Base-by-base conservation (phyloP, 495 filamentous ascomycete genomes). In the Xylaria intraflava region DNA sequence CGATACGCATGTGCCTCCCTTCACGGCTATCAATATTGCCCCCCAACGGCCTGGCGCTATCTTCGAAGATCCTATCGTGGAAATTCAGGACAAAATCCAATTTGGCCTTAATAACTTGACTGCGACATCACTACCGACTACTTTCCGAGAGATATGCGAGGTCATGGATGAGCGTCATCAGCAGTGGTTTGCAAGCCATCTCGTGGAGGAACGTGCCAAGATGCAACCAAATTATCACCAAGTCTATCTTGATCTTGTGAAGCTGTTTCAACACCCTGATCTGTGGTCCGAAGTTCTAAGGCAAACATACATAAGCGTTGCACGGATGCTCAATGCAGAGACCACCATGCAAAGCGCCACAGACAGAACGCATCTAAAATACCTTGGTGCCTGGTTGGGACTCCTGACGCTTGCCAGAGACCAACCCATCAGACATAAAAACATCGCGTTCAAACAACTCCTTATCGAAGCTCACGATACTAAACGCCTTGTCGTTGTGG, bases 21-120 rank as follows among this genome's bases (percentile, higher is more conserved):
- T 97, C 65, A 74, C 77, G 22, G 86, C 89, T 14, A 68, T 96
- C 20, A 79, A 88, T 53, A 80, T 87, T 23, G 89, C 93, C 54
- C 76, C 84, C 12, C 83, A 82, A 16, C 66, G 80, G 16, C 72
- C 72, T 7, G 72, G 72, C 61, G 30, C 80, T 78, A 29, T 62
- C 72, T 92, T 86, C 48, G 82, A 90, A 55, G 89, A 95, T 14
- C 93, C 93, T 0, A 78, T 84, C 53, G 86, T 86, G 50, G 87
- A 94, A 19, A 78, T 85, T 2, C 89, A 94, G 52, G 93, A 96
- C 63, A 94, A 90, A 65, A 89, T 97, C 51, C 81, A 94, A 54
- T 99, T 99, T 64, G 87, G 90, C 29, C 73, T 99, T 52, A 99
- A 99, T 74, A 99, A 99, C 60, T 81, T 97, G 17, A 96, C 93